A percentile compares a stretch with the other conserved stretches of the same genome.
These are phyloP conservation scores for Alternaria ethzedia DNA, from an alignment of 2,329 filamentous ascomycete genomes.

Conservation along the genomic window DNA sequence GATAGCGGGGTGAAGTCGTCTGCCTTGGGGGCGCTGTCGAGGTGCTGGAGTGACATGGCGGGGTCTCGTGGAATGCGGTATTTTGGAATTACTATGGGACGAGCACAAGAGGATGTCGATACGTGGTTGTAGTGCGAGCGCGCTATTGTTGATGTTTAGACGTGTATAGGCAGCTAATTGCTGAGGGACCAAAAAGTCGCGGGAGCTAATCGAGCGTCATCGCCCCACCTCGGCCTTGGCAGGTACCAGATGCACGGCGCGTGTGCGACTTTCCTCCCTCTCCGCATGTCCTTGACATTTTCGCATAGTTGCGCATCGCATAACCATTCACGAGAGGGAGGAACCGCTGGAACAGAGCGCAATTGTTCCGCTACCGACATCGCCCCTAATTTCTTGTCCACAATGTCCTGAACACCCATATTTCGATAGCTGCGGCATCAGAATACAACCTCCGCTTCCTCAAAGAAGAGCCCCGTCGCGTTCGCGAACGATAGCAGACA, in stretches of 20 bases:
- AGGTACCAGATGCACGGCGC: conserved; percentile 9
- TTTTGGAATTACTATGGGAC: background rate
- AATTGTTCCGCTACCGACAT: background rate
- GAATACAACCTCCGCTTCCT: background rate
- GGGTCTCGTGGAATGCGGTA: background rate
- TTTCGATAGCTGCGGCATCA: conserved; percentile 6
- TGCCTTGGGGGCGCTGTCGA: conserved; percentile 62
- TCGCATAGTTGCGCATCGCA: background rate
- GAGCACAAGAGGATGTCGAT: background rate
- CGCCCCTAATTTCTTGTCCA: background rate
- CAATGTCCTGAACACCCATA: conserved; percentile 27
- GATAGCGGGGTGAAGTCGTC: conserved; percentile 68
- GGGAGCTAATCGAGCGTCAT: conserved; percentile 24
- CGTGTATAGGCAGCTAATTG: conserved; percentile 2
- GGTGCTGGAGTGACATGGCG: conserved; percentile 54
- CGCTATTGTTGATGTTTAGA: background rate
- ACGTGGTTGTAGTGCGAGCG: background rate
- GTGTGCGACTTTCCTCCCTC: background rate
- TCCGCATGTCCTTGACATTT: background rate
- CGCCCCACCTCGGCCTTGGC: conserved; percentile 15
- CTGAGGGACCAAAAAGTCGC: conserved; percentile 25
- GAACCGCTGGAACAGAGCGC: background rate
- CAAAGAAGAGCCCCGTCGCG: background rate
- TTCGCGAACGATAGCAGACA: background rate
- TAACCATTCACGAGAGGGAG: background rate